These are phyloP conservation scores for Cryptosporidium bovis DNA, from an alignment of 169 alveolate species.

Conservation along the genomic window DNA sequence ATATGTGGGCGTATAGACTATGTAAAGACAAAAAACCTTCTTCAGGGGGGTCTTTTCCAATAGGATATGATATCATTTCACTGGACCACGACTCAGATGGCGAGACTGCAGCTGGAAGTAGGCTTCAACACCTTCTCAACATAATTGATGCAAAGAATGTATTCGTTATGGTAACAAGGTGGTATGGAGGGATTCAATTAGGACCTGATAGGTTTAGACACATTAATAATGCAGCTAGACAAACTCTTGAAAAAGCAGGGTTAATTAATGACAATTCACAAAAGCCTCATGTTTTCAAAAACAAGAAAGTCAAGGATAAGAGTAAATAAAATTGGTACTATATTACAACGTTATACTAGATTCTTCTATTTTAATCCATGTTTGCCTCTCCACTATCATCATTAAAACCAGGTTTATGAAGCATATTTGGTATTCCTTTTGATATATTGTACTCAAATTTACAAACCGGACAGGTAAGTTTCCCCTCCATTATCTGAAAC, in stretches of 20 bases:
- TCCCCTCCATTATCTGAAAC: conserved; percentile 78
- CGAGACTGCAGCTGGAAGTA: conserved; percentile 76
- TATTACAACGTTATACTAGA: background rate
- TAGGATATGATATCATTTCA: conserved; percentile 58
- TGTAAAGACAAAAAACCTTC: conserved; percentile 7
- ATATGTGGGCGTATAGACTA: conserved; percentile 75
- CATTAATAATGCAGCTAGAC: conserved; percentile 76
- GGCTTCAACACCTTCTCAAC: conserved; percentile 74
- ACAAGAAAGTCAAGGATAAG: background rate
- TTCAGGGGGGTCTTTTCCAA: conserved; percentile 37
- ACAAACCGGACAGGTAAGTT: conserved; percentile 77
- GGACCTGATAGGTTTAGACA: conserved; percentile 78
- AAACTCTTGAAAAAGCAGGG: conserved; percentile 72
- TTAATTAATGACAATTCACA: conserved; percentile 21
- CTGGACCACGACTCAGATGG: conserved; percentile 77
- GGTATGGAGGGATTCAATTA: conserved; percentile 78
- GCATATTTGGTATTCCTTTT: conserved; percentile 80
- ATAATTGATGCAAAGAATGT: conserved; percentile 48
- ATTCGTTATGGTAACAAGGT: conserved; percentile 76
- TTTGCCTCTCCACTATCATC: background rate
- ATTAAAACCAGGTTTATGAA: background rate
- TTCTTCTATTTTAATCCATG: background rate
- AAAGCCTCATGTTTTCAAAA: background rate
- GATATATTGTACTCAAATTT: conserved; percentile 74
- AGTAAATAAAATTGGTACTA: background rate